phyloP scores from a whole-genome alignment of 1,284 basidiomycete genomes.

The Papiliotrema fonsecae region DNA sequence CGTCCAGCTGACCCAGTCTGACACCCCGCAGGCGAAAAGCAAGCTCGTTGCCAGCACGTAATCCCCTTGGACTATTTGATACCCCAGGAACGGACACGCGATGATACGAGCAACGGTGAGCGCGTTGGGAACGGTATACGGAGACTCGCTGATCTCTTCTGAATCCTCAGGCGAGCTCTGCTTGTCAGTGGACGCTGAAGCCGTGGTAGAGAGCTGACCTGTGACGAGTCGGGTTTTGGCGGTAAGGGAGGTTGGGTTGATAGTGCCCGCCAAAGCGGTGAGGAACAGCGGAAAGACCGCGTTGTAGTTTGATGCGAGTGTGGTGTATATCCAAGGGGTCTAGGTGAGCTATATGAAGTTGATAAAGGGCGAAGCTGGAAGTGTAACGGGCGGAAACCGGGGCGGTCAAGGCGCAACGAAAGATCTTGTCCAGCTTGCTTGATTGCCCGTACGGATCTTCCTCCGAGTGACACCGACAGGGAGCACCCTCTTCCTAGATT shows the following conservation, averaged over 20 bases:
- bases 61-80: conserved; percentile 81
- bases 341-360: too few species aligned
- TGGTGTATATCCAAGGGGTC: too few species aligned
- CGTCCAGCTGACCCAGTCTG: conserved; percentile 67
- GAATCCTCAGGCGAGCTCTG: background rate
- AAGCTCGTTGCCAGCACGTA: conserved; percentile 73
- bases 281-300: too few species aligned
- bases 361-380: too few species aligned
- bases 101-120: conserved; percentile 81
- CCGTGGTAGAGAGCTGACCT: background rate
- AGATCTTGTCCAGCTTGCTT: background rate
- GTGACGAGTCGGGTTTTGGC: background rate
- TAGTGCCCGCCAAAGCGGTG: background rate
- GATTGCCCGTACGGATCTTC: background rate
- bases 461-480: background rate
- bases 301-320: too few species aligned
- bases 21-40: conserved; percentile 80
- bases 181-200: background rate
- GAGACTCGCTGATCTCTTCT: conserved; percentile 65
- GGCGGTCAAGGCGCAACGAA: conserved; percentile 3
- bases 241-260: background rate
- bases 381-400: conserved; percentile 4
- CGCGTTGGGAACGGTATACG: conserved; percentile 90
- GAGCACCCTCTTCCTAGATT: background rate
- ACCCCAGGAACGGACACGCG: conserved; percentile 84